These are phyloP conservation scores for Aaosphaeria arxii DNA, from an alignment of 2,329 filamentous ascomycete species.

Conservation along the genomic window DNA sequence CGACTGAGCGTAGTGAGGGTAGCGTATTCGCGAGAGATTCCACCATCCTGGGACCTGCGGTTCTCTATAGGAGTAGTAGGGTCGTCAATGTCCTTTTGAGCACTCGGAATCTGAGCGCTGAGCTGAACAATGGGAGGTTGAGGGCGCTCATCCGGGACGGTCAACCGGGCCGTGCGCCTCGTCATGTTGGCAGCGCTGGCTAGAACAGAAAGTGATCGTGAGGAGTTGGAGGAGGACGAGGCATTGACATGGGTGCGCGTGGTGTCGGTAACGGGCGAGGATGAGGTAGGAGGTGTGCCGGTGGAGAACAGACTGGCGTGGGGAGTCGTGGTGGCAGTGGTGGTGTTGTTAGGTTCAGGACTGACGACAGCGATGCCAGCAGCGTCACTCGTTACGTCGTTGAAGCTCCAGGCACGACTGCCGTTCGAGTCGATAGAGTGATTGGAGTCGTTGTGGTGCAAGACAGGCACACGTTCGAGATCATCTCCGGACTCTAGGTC, in stretches of 20 bases:
- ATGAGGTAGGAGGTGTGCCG: conserved; percentile 10
- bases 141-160: conserved; percentile 21
- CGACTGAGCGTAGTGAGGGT: conserved; percentile 44
- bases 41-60: conserved; percentile 21
- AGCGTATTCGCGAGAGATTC: conserved; percentile 33
- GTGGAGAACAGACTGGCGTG: conserved; percentile 28
- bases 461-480: conserved; percentile 9
- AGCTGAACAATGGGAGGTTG: conserved; percentile 27
- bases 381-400: not conserved
- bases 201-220: conserved; percentile 27
- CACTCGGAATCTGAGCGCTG: conserved; percentile 37
- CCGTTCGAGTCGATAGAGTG: not conserved
- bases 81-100: conserved; percentile 50
- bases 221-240: conserved; percentile 17
- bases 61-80: conserved; percentile 40
- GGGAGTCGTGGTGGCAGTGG: conserved; percentile 11
- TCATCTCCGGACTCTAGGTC: conserved; percentile 9
- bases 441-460: not conserved
- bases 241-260: conserved; percentile 9
- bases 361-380: conserved; percentile 7
- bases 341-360: conserved; percentile 6
- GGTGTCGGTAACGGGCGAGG: conserved; percentile 6
- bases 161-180: conserved; percentile 26
- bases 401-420: not conserved
- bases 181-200: conserved; percentile 18